Evolutionary conservation across 169 alveolate species (phyloP).

Genomic region (Besnoitia besnoiti): DNA sequence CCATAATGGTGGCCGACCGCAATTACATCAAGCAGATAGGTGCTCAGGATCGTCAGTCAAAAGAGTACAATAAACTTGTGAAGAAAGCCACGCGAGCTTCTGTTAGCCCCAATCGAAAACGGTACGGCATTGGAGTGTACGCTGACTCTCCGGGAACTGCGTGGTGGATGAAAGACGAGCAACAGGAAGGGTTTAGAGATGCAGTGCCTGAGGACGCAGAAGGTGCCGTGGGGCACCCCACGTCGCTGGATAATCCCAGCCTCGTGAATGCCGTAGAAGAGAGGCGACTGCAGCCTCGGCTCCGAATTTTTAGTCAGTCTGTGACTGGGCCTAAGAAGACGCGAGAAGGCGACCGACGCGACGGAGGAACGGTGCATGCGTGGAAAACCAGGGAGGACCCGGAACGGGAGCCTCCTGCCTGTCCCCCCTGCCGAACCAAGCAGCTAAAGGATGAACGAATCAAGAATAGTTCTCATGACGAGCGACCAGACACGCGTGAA

Average conservation of each 20-base stretch:
- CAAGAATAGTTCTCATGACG: not conserved
- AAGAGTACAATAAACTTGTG: not conserved
- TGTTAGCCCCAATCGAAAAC: not conserved
- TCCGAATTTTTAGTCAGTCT: not conserved
- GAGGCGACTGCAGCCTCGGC: not conserved
- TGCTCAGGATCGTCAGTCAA: not conserved
- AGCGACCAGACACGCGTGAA: not conserved
- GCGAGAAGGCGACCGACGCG: not conserved
- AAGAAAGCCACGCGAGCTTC: not conserved
- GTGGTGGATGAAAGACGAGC: not conserved
- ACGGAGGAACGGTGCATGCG: not conserved
- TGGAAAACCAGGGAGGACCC: not conserved
- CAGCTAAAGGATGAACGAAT: not conserved
- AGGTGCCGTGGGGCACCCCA: not conserved
- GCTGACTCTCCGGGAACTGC: not conserved
- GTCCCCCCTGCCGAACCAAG: not conserved
- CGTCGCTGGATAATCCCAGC: not conserved
- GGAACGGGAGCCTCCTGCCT: not conserved
- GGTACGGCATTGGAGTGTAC: not conserved
- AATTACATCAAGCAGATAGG: not conserved
- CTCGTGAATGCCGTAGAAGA: not conserved
- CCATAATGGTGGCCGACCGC: not conserved
- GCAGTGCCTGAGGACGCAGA: not conserved
- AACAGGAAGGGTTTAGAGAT: not conserved
- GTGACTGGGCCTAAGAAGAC: not conserved